These are phyloP conservation scores for Ochromonas danica DNA, from an alignment of 108 stramenopile species.

Conservation along the genomic window DNA sequence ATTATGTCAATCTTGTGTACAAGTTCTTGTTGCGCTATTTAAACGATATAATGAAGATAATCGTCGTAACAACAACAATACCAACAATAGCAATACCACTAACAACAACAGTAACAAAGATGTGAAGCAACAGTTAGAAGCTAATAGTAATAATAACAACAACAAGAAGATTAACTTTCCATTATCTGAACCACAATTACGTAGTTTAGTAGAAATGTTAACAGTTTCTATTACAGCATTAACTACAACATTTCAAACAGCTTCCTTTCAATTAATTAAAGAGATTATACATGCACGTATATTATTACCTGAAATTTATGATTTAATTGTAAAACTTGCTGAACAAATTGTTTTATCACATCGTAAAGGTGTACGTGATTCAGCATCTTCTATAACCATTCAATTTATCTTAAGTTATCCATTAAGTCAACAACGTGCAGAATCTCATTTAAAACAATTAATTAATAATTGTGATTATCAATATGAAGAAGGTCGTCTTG, in stretches of 20 bases:
- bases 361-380: constrained; percentile 13
- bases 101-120: neutral
- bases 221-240: constrained; percentile 23
- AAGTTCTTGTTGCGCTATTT: neutral
- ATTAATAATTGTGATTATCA: constrained; percentile 79
- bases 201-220: neutral
- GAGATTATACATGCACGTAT: constrained; percentile 1
- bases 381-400: constrained; percentile 62
- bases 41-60: constrained; percentile 1
- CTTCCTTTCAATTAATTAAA: constrained; percentile 31
- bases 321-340: constrained; percentile 9
- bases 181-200: too few relatives aligned
- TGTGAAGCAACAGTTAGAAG: neutral
- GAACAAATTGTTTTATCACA: constrained; percentile 32
- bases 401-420: constrained; percentile 80
- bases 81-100: neutral
- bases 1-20: constrained; percentile 2
- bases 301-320: constrained; percentile 34
- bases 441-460: constrained; percentile 71
- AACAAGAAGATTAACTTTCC: neutral
- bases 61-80: neutral
- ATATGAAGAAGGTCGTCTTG: constrained; percentile 76
- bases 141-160: neutral
- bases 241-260: constrained; percentile 5
- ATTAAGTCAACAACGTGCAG: constrained; percentile 68